Base-by-base conservation (phyloP, 163 green algal species). In the Chloromonas sp. region DNA sequence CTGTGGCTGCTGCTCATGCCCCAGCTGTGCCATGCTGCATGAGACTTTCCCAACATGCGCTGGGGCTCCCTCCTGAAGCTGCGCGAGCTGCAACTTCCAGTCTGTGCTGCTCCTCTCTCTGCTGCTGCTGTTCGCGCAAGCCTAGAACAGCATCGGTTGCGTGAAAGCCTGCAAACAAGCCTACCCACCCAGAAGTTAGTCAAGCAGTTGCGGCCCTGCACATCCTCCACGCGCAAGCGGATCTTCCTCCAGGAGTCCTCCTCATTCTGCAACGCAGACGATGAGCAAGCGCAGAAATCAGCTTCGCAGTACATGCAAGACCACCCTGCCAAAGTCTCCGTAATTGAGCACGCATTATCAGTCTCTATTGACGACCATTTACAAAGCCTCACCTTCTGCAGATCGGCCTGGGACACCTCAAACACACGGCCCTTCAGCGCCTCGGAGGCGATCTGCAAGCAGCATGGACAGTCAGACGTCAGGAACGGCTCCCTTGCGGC, bases 241-340 rank as follows among this genome's bases (percentile, higher is more conserved):
- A 99, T 97, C 92, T 99, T 99, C 85, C 97, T 91, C 95, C 97
- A 98, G 62, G 95, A 93, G 89, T 99, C 95, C 78, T 98, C 95
- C 93, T 99, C 97, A 86, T 99, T 98, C 93, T 98, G 92, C 85
- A 87, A 5, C 5, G 66, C 66, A 74, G 36, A 36, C 36, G 36
- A 36, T 36, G 36, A 36, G 36, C 36, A 36, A 36, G 36, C 36
- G 36, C 36, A 36, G 36, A 36, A 36, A 36, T 36, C 36, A 36
- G 36, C 36, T 36, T 36, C 36, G 36, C 36, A 36, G 36, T 76
- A 11, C 66, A 76, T 76, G 66, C 66, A 8, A n/a, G 66, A 8
- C 66, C 5, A n/a, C 8, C 8, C 66, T 76, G 66, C 66, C 11
- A 11, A 8, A 76, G 66, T 11, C 66, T 76, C 8, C 66, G 5